These are phyloP conservation scores for Amaranthus cruentus DNA, from an alignment of 148 eudicot genomes.

Conservation along the genomic window DNA sequence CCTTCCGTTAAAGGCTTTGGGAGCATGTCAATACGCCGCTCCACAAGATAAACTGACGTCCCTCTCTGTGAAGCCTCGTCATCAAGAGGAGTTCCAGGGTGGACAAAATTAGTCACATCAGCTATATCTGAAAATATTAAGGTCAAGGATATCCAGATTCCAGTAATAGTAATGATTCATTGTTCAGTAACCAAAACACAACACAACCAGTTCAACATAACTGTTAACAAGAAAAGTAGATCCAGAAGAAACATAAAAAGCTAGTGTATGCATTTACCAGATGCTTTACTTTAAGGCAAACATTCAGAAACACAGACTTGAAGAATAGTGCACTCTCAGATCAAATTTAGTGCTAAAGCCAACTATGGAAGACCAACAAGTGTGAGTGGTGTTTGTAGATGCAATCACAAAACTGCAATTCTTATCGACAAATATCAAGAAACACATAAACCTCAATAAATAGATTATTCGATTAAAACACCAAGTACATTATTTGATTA, in stretches of 20 bases:
- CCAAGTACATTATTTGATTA: too few species aligned
- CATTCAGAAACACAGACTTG: not conserved
- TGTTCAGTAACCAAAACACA: not conserved
- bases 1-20: constrained; percentile 99
- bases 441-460: too few species aligned
- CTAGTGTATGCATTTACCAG: not conserved
- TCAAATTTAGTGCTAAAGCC: not conserved
- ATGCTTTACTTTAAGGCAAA: not conserved
- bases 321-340: not conserved
- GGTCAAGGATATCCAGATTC: constrained; percentile 40
- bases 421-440: too few species aligned
- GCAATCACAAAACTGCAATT: too few species aligned
- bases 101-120: constrained; percentile 97
- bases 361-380: not conserved
- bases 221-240: not conserved
- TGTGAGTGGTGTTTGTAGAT: too few species aligned
- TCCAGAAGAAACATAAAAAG: not conserved
- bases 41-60: constrained; percentile 96
- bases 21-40: constrained; percentile 95
- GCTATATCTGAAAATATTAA: constrained; percentile 65
- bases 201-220: constrained; percentile 1
- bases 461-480: too few species aligned
- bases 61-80: constrained; percentile 96
- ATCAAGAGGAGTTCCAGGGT: constrained; percentile 89
- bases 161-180: not conserved